Evolutionary conservation across 208 protist species (phyloP), one percentile per base, ranked within the genome.

Genomic region (Lotmaria passim): DNA sequence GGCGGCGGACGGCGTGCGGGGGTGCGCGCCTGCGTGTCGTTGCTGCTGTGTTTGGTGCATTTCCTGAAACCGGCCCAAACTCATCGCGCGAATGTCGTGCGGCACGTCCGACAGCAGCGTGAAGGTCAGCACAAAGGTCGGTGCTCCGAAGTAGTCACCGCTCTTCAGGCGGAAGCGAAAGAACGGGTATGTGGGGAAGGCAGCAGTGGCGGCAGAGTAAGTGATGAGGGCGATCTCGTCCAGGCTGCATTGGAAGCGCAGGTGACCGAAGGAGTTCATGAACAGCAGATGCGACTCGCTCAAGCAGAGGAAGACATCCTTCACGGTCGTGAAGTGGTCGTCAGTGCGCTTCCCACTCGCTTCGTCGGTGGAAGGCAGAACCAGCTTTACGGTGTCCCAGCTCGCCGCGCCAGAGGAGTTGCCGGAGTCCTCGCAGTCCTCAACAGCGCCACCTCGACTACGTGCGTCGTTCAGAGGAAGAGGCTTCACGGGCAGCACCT

Each of bases 211-310:
- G n/a, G 70, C 70, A 12, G 73, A 75, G 65, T 78, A 69, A 15
- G 72, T 76, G 26, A 86, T 46, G 17, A 69, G 38, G 52, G 64
- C 62, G 17, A 86, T 60, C 51, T 86, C 73, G 46, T 79, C 77
- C 46, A 81, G 28, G 26, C 65, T 46, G 58, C 57, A 82, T 43
- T 86, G 75, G 14, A 76, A 64, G 30, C 66, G 48, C 15, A 78
- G 39, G 21, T 71, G 69, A 0, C 81, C 81, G 23, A 86, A 86
- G 10, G 81, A 86, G 69, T 80, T 79, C 21, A 79, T 15, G 33
- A 81, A 86, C 12, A 86, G 51, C 17, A 86, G 30, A 55, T 78
- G 69, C n/a, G 69, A 72, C 57, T 81, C 75, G 7, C 59, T 64
- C 11, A 86, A 17, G 26, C 67, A 76, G 31, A 80, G 66, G 38